Conservation (phyloP, 192 early-diverging fungal genomes). For the Entomortierella chlamydospora region DNA sequence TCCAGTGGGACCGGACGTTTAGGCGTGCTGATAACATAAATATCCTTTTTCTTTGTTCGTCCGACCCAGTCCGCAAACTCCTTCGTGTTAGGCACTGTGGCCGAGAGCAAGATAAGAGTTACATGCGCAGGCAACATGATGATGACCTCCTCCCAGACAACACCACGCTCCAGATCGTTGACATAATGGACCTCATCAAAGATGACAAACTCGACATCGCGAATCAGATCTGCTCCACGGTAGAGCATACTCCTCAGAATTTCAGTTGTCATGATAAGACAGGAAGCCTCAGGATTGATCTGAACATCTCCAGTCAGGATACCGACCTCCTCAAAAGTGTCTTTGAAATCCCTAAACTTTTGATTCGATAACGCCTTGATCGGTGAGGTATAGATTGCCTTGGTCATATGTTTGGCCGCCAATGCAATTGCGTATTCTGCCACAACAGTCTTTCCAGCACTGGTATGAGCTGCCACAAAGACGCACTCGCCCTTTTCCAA, state of each 20-base stretch:
- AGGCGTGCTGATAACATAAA: slow-evolving; percentile 95
- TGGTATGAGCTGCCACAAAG: slow-evolving; percentile 98
- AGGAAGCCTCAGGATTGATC: slow-evolving; percentile 95
- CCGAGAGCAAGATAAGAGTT: slow-evolving; percentile 93
- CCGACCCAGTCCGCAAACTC: slow-evolving; percentile 99
- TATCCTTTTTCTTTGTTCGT: slow-evolving; percentile 96
- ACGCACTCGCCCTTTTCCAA: slow-evolving; percentile 95
- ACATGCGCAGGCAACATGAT: slow-evolving; percentile 98
- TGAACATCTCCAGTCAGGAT: slow-evolving; percentile 99
- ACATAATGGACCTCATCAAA: slow-evolving; percentile 99
- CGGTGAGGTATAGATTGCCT: slow-evolving; percentile 97
- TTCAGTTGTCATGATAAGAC: slow-evolving; percentile 99
- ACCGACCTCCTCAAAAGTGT: slow-evolving; percentile 89
- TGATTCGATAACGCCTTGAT: slow-evolving; percentile 99
- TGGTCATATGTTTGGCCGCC: slow-evolving; percentile 94
- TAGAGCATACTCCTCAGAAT: slow-evolving; percentile 98
- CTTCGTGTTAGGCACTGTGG: slow-evolving; percentile 96
- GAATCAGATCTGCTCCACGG: slow-evolving; percentile 93
- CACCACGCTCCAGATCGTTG: slow-evolving; percentile 94
- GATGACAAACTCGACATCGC: slow-evolving; percentile 99
- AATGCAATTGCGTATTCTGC: slow-evolving; percentile 98
- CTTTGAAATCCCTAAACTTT: slow-evolving; percentile 96
- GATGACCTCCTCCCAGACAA: slow-evolving; percentile 99
- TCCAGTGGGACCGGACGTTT: slow-evolving; percentile 96
- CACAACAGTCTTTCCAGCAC: slow-evolving; percentile 98